Conservation (phyloP, 2,329 filamentous ascomycete genomes). For the Alternaria brassicicola region DNA sequence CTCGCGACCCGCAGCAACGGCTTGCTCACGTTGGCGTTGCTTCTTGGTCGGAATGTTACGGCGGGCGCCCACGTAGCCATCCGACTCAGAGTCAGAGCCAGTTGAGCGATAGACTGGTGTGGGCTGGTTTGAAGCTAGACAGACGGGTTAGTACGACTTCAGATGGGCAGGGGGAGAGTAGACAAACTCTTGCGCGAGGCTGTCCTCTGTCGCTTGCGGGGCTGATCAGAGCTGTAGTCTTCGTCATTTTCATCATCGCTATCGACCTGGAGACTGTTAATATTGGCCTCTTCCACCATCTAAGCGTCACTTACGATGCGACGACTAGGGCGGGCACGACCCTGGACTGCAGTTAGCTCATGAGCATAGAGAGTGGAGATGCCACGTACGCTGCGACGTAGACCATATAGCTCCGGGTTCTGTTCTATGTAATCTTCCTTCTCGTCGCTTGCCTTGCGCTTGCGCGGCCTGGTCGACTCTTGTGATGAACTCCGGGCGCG, state of each 20-base stretch:
- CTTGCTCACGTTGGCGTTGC: conserved; percentile 72
- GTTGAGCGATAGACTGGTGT: conserved; percentile 61
- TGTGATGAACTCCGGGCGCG: conserved; percentile 71
- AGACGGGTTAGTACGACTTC: conserved; percentile 53
- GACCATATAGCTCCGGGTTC: conserved; percentile 92
- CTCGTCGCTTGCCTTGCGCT: conserved; percentile 69
- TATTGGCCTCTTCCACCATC: conserved; percentile 14
- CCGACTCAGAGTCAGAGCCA: conserved; percentile 65
- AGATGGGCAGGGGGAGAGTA: conserved; percentile 17
- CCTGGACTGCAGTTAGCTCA: conserved; percentile 51
- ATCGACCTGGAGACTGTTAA: conserved; percentile 57
- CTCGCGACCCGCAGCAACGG: conserved; percentile 65
- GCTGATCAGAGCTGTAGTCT: conserved; percentile 64
- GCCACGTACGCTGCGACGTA: conserved; percentile 82
- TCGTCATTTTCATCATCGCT: conserved; percentile 71
- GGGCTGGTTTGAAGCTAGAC: conserved; percentile 60
- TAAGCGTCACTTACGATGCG: conserved; percentile 59
- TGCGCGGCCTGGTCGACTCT: conserved; percentile 68
- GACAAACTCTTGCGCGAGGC: conserved; percentile 67
- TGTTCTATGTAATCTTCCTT: conserved; percentile 87
- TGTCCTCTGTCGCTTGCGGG: conserved; percentile 70
- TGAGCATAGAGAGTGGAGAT: conserved; percentile 12
- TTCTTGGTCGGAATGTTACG: conserved; percentile 73
- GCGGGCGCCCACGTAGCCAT: conserved; percentile 78
- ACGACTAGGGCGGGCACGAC: conserved; percentile 66